Percentiles rank a stretch among this genome's conserved stretches.
phyloP scores from a whole-genome alignment of 441 rosid genomes.

The Capsella rubella region DNA sequence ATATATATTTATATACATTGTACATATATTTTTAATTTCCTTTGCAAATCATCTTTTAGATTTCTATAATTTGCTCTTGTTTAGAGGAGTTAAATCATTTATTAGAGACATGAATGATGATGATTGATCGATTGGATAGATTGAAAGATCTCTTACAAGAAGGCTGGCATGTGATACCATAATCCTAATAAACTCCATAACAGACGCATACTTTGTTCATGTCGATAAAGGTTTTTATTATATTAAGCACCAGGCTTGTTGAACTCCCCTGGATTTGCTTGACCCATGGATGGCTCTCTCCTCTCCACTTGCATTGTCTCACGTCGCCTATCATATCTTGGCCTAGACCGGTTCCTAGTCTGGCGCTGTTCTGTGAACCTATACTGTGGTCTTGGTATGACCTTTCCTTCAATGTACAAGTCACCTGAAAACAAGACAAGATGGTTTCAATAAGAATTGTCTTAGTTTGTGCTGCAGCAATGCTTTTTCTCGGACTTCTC shows the following conservation, averaged over 20 bases:
- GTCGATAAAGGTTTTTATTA: neutral
- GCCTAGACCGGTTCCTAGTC: conserved; percentile 62
- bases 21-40: conserved; percentile 24
- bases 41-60: neutral
- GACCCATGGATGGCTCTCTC: conserved; percentile 50
- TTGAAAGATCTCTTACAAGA: neutral
- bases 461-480: no score
- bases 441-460: neutral
- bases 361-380: conserved; percentile 66
- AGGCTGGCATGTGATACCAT: neutral
- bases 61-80: neutral
- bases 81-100: neutral
- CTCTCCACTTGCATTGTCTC: conserved; percentile 76
- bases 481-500: no score
- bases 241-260: neutral
- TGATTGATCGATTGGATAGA: neutral
- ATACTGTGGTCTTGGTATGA: conserved; percentile 85
- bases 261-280: conserved; percentile 30
- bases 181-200: conserved; percentile 20
- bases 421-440: conserved; percentile 59
- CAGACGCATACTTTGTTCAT: conserved; percentile 30
- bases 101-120: neutral
- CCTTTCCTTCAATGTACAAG: conserved; percentile 84
- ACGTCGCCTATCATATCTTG: conserved; percentile 75
- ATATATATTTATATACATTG: conserved; percentile 19